Evolutionary conservation across 2,329 filamentous ascomycete genomes (phyloP), one percentile per base, ranked within the genome.

Genomic region (Reticulascus tulasneorum): DNA sequence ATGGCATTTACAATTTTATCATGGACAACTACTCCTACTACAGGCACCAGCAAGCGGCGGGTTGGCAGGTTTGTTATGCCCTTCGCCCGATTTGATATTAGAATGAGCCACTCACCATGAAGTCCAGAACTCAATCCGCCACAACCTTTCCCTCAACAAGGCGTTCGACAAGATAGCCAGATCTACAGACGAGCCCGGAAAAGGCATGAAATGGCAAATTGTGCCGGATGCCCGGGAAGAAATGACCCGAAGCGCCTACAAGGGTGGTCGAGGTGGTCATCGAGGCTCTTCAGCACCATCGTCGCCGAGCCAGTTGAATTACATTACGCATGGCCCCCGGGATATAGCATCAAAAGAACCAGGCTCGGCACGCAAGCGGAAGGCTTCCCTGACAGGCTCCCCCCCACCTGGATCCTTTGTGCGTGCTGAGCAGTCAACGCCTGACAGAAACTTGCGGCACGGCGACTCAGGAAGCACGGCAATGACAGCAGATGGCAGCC

Each of bases 191-290:
- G 93, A 98, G 58, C 93, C 93, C 16, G 93, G 93, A 10, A 98
- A 98, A 59, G 93, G 93, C 19, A 97, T 96, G 89, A 97, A 97
- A 58, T 98, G 93, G 93, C 87, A 91, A 61, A 90, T 98, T 53
- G 81, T 87, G 5, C 75, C 86, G 2, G 86, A 94, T 45, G 77
- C 83, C 47, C 81, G 84, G 31, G 87, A 96, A 13, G 91, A 95
- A 35, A 94, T 96, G 70, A 75, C 88, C 41, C 85, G 85, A 56
- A 86, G 84, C 49, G 75, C 76, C 2, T 76, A 68, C 49, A 72
- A 75, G 37, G 73, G 77, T 13, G 78, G 79, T 13, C 70, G 76
- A 29, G 77, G 79, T 32, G 79, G 78, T 5, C 78, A 82, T 47
- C 69, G 79, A 42, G 80, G 80, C 39, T 84, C 81, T 18, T 85